phyloP scores from a whole-genome alignment of 352 stramenopile genomes.

The Phytophthora vignae region DNA sequence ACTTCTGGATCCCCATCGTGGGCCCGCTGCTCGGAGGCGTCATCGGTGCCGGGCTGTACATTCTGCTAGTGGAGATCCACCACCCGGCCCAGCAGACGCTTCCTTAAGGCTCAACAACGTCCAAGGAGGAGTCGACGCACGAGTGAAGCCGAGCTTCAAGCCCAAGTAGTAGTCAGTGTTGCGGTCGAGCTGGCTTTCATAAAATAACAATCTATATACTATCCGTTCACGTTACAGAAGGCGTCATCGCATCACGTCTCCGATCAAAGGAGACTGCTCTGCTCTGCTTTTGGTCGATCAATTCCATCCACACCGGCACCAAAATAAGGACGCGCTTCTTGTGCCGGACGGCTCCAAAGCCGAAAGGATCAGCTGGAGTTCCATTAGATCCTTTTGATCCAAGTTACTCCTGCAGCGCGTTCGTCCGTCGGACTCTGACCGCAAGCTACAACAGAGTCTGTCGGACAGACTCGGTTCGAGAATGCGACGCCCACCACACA shows the following conservation, averaged over 20 bases:
- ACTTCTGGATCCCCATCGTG: slow-evolving; percentile 66
- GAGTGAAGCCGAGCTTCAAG: background rate
- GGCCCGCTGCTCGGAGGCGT: slow-evolving; percentile 42
- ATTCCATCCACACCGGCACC: background rate
- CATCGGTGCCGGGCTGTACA: slow-evolving; percentile 45
- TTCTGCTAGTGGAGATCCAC: slow-evolving; percentile 49
- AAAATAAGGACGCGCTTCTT: background rate
- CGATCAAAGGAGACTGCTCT: background rate
- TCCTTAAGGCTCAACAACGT: slow-evolving; percentile 11
- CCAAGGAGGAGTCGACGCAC: background rate
- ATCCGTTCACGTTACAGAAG: slow-evolving; percentile 16
- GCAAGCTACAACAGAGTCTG: background rate
- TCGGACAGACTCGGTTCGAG: too few relatives aligned
- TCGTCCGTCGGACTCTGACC: background rate
- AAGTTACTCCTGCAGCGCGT: background rate
- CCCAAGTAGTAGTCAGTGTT: slow-evolving; percentile 9
- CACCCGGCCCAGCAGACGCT: slow-evolving; percentile 32
- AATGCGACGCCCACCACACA: too few relatives aligned
- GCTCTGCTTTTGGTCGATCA: background rate
- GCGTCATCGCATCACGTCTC: background rate
- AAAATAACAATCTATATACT: slow-evolving; percentile 35
- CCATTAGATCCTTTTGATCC: slow-evolving; percentile 12
- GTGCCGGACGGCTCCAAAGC: slow-evolving; percentile 10
- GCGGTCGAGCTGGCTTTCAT: slow-evolving; percentile 20
- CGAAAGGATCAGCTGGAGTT: slow-evolving; percentile 2